Percentiles rank a stretch among this genome's conserved stretches.
phyloP scores from a whole-genome alignment of 2,329 filamentous ascomycete species.

The Chaetomium olivaceum region DNA sequence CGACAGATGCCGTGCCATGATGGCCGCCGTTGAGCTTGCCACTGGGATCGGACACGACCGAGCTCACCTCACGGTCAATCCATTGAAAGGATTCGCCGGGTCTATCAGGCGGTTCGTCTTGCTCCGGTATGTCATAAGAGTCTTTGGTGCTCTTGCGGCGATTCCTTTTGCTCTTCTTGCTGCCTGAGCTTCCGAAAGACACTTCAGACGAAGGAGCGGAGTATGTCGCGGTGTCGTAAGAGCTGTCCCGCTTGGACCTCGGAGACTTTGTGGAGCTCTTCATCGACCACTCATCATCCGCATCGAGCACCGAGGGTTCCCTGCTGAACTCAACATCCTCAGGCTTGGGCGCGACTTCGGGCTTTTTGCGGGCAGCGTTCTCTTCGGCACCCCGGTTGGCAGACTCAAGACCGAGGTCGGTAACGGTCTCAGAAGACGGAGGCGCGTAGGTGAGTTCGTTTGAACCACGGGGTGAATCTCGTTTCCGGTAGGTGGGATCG shows the following conservation, averaged over 20 bases:
- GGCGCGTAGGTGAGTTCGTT: slow-evolving; percentile 53
- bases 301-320: slow-evolving; percentile 7
- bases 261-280: slow-evolving; percentile 38
- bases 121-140: slow-evolving; percentile 40
- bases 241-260: slow-evolving; percentile 36
- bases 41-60: slow-evolving; percentile 50
- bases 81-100: slow-evolving; percentile 43
- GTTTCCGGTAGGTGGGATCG: slow-evolving; percentile 62
- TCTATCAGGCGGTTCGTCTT: slow-evolving; percentile 44
- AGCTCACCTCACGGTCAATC: slow-evolving; percentile 49
- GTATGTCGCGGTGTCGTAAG: slow-evolving; percentile 39
- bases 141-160: slow-evolving; percentile 41
- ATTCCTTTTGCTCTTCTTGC: slow-evolving; percentile 37
- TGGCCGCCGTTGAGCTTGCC: slow-evolving; percentile 42
- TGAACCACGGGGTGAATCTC: slow-evolving; percentile 63
- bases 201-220: slow-evolving; percentile 43
- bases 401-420: slow-evolving; percentile 42
- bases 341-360: neutral
- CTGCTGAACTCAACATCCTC: neutral
- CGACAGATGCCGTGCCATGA: slow-evolving; percentile 50
- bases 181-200: slow-evolving; percentile 38
- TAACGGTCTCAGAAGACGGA: slow-evolving; percentile 52
- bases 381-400: slow-evolving; percentile 41
- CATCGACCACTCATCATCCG: slow-evolving; percentile 37
- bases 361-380: neutral